phyloP scores from a whole-genome alignment of 768 basidiomycete genomes.

The Terana coerulea region DNA sequence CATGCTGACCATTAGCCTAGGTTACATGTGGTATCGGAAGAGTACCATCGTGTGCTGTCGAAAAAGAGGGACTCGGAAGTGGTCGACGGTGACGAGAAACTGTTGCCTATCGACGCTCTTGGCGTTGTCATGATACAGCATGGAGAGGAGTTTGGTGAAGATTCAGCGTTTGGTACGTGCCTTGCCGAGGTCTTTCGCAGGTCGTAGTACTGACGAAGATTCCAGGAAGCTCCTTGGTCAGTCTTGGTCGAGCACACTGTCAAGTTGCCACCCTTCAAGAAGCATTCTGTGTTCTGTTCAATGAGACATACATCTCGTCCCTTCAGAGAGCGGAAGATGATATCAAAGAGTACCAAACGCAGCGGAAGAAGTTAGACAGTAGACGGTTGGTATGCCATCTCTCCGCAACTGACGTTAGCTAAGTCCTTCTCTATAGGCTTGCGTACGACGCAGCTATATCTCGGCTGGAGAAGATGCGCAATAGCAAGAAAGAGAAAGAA shows the following conservation, averaged over 20 bases:
- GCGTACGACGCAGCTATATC: conserved; percentile 73
- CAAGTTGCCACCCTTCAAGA: conserved; percentile 84
- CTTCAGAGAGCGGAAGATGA: conserved; percentile 64
- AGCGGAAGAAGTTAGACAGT: conserved; percentile 85
- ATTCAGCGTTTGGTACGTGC: conserved; percentile 63
- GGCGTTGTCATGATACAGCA: conserved; percentile 86
- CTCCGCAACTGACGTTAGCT: neutral
- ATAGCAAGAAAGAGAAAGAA: conserved; percentile 79
- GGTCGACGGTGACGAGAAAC: conserved; percentile 62
- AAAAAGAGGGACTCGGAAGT: conserved; percentile 73
- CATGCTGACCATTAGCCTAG: conserved; percentile 37
- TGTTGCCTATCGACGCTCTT: conserved; percentile 71
- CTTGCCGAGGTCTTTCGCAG: neutral
- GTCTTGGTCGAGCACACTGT: conserved; percentile 80
- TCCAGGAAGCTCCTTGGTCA: conserved; percentile 67
- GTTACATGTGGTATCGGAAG: conserved; percentile 65
- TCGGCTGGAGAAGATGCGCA: conserved; percentile 65
- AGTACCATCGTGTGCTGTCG: conserved; percentile 64
- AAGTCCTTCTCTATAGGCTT: conserved; percentile 40
- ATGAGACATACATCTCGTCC: conserved; percentile 68
- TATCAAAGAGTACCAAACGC: conserved; percentile 77
- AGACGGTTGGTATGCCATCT: conserved; percentile 49
- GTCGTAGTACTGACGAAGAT: neutral
- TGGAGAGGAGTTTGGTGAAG: conserved; percentile 76
- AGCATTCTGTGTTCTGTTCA: conserved; percentile 66